phyloP scores from a whole-genome alignment of 192 early-diverging fungal species.

The Coemansia sp. region DNA sequence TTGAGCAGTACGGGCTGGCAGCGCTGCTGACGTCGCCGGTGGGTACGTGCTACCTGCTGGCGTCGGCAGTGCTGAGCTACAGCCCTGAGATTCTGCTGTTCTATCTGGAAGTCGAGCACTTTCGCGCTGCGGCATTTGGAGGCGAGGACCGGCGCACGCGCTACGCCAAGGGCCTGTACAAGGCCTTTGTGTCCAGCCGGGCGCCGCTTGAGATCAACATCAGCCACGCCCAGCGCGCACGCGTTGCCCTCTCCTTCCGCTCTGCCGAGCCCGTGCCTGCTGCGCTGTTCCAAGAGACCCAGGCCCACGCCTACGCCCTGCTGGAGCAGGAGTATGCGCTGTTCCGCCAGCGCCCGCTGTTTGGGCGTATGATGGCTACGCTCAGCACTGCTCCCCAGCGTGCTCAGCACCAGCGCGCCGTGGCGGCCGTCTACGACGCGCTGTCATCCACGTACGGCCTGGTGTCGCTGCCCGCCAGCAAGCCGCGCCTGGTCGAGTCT shows the following conservation, averaged over 20 bases:
- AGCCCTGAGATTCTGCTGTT: slow-evolving; percentile 51
- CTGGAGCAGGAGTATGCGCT: slow-evolving; percentile 44
- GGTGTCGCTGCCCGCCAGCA: slow-evolving; percentile 25
- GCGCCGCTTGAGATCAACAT: slow-evolving; percentile 56
- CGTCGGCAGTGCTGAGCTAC: slow-evolving; percentile 38
- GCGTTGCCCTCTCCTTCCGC: slow-evolving; percentile 30
- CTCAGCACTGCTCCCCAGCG: slow-evolving; percentile 8
- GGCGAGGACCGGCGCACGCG: slow-evolving; percentile 36
- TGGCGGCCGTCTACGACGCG: slow-evolving; percentile 38
- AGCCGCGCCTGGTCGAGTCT: slow-evolving; percentile 34
- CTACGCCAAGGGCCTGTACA: slow-evolving; percentile 55
- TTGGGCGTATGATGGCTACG: slow-evolving; percentile 45
- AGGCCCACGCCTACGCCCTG: slow-evolving; percentile 39
- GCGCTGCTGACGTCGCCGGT: slow-evolving; percentile 50
- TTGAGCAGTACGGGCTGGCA: slow-evolving; percentile 56
- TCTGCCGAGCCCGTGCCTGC: slow-evolving; percentile 17
- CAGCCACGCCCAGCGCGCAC: slow-evolving; percentile 46
- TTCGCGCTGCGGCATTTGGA: slow-evolving; percentile 32
- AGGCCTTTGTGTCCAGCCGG: slow-evolving; percentile 50
- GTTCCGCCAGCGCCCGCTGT: slow-evolving; percentile 55
- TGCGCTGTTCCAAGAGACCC: slow-evolving; percentile 43
- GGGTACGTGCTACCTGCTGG: slow-evolving; percentile 52
- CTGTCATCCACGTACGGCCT: slow-evolving; percentile 38
- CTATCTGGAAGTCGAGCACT: slow-evolving; percentile 53
- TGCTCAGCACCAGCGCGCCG: slow-evolving; percentile 32